These are phyloP conservation scores for Erodium maritimum DNA, from an alignment of 345 rosid species.

Conservation along the genomic window DNA sequence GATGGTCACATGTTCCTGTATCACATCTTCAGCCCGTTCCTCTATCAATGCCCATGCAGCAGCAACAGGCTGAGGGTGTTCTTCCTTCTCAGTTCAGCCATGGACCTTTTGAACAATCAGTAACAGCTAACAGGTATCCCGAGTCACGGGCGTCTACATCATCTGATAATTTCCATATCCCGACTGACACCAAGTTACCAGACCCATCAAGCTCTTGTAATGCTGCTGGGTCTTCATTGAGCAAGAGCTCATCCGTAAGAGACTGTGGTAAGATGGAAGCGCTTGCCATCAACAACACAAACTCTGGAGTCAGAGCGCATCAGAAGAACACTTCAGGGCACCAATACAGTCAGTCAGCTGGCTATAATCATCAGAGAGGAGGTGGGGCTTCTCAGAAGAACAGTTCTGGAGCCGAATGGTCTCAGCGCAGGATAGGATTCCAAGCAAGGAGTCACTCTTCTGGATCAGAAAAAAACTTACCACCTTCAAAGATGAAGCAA, in stretches of 20 bases:
- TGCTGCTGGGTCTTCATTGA: slow-evolving; percentile 15
- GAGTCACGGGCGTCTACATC: slow-evolving; percentile 36
- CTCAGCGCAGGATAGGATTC: slow-evolving; percentile 55
- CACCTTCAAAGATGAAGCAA: slow-evolving; percentile 62
- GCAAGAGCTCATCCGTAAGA: slow-evolving; percentile 25
- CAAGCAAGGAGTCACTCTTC: slow-evolving; percentile 61
- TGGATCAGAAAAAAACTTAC: slow-evolving; percentile 49
- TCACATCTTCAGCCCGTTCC: slow-evolving; percentile 44
- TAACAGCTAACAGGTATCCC: slow-evolving; percentile 34
- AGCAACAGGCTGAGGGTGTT: slow-evolving; percentile 42
- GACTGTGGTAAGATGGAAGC: slow-evolving; percentile 17
- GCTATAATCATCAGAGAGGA: slow-evolving; percentile 36
- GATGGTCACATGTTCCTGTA: slow-evolving; percentile 69
- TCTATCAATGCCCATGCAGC: slow-evolving; percentile 40
- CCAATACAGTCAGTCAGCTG: slow-evolving; percentile 31
- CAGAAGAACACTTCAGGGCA: slow-evolving; percentile 39
- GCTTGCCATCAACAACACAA: slow-evolving; percentile 14
- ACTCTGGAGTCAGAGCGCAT: slow-evolving; percentile 28
- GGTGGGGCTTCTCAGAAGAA: slow-evolving; percentile 32
- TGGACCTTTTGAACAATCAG: slow-evolving; percentile 36
- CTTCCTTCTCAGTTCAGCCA: slow-evolving; percentile 50
- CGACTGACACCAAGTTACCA: slow-evolving; percentile 29
- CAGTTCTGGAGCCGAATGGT: slow-evolving; percentile 36
- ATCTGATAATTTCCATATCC: slow-evolving; percentile 21
- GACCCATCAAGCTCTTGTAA: slow-evolving; percentile 37